Base-by-base conservation (phyloP, 805 yeast genomes). In the Pichia heedii region DNA sequence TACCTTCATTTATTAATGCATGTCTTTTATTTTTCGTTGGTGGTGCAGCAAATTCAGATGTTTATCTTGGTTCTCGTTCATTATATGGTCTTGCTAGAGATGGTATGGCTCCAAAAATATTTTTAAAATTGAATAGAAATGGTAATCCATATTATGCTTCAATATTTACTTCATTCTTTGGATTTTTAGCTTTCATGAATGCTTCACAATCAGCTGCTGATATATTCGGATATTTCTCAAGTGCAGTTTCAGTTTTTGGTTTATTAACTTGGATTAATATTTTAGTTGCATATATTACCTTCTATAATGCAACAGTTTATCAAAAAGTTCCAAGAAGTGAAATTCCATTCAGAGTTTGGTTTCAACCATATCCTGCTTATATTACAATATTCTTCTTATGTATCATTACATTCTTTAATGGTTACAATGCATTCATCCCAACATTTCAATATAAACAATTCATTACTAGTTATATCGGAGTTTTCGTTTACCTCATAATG, bases 1-100 rank as follows among this genome's bases (percentile, higher is more conserved):
- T 79, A 35, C 84, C 85, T 32, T 73, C 74, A 42, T 70, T 80
- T 46, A 76, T 80, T 60, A 80, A 80, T 54, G 81, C 80, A 9
- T 81, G 78, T 32, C 75, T 80, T 45, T 61, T 80, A 56, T 59
- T 79, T 39, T 76, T 84, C 3, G 81, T 80, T 16, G 60, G 77
- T 38, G 77, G 79, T 35, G 84, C 84, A 47, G 32, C 32, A 3
- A 80, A 79, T 63, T 71, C 83, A 20, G 77, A 84, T 1, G 69
- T 78, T 35, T 80, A 71, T 56, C 79, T 80, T n/a, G 73, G 78
- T 43, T 76, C 84, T 41, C 69, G 86, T 62, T 70, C 83, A 9
- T 54, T 80, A 36, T 76, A 72, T 46, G 71, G 81, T 27, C 62
- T 79, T 54, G 79, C 84, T 9, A 75, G 72, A 44, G 81, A 77